These are phyloP conservation scores for Nemania abortiva DNA, from an alignment of 2,329 filamentous ascomycete species.

Conservation along the genomic window DNA sequence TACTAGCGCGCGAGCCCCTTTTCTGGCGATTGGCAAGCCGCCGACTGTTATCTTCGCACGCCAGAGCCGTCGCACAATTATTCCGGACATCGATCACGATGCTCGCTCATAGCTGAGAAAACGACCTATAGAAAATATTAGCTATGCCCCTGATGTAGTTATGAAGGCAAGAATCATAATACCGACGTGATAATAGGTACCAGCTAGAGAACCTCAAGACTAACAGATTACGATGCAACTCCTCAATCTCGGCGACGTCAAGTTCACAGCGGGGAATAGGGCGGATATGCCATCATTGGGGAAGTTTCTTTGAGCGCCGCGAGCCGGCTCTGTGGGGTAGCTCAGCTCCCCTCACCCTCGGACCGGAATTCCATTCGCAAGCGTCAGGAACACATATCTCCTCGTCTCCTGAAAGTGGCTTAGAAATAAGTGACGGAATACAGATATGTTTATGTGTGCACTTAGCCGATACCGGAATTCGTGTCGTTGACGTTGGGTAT, in stretches of 20 bases:
- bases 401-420: conserved; percentile 1
- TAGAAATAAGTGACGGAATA: neutral
- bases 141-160: neutral
- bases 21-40: neutral
- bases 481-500: neutral
- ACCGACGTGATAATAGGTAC: neutral
- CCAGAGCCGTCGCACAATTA: conserved; percentile 24
- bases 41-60: conserved; percentile 2
- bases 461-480: conserved; percentile 1
- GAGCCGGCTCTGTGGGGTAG: conserved; percentile 5
- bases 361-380: neutral
- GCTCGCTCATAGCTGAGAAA: neutral
- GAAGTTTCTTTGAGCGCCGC: conserved; percentile 10
- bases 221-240: neutral
- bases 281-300: conserved; percentile 19
- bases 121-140: neutral
- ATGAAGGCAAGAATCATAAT: neutral
- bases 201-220: neutral
- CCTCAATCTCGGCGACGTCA: conserved; percentile 4
- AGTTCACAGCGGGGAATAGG: conserved; percentile 22
- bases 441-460: neutral
- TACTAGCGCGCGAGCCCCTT: neutral
- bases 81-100: conserved; percentile 33
- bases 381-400: neutral
- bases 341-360: neutral